Evolutionary conservation across 257 asterid species (phyloP), one percentile per base, ranked within the genome.

Genomic region (Mitragyna speciosa): DNA sequence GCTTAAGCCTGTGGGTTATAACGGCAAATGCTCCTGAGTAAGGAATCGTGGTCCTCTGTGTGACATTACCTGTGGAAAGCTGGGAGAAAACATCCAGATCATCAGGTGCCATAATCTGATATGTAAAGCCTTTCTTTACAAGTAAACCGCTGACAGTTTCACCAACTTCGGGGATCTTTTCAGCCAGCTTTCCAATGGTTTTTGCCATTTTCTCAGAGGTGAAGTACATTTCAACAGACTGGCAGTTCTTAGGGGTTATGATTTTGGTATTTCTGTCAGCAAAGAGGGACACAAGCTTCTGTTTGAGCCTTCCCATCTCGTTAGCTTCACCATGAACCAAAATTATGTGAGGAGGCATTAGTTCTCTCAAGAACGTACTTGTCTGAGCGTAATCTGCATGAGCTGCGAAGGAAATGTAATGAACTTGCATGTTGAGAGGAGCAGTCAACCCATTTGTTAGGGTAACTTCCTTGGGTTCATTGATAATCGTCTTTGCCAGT

Each of bases 1-100:
- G 97, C 88, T 89, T 94, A 43, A 96, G 93, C 90, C 98, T 87
- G 86, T 96, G 93, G 70, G 87, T 88, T 65, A 96, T 84, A 68
- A 96, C 94, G 82, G 94, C 95, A 83, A 96, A 96, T 65, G 97
- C 99, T 76, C 99, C 99, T 0, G 97, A 94, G 81, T 93, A 96
- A 4, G 99, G 98, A 85, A 96, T 88, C 4, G 99, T 94, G 61
- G 92, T 91, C 90, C 98, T 90, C 80, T 96, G 98, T 28, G 88
- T 83, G 63, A 94, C 70, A 66, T 91, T 96, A 14, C 97, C 97
- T 2, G 99, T 96, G 43, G 98, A 96, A 24, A 92, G 91, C 83
- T 92, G 97, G 59, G 99, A 94, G 85, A 90, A 96, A 83, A 94
- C 85, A 48, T 91, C 97, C 78, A 96, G 95, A 89, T 96, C 98